Base-by-base conservation (phyloP, 176 grass and related monocot genomes). In the Aegilops tauschii region DNA sequence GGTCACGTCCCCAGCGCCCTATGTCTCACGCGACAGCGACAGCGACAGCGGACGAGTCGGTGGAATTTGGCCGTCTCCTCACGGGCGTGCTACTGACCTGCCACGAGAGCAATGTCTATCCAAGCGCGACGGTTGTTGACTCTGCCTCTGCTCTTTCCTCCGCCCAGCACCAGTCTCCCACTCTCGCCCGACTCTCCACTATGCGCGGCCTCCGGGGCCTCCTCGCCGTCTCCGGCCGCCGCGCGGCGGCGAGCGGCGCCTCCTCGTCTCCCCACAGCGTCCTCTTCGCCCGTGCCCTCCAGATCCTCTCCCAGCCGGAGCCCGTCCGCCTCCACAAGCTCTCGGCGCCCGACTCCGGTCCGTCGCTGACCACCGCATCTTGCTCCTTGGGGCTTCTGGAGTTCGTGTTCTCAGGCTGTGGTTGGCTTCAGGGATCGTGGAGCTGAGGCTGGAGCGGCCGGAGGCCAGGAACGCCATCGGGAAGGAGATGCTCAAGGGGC, bases 391-490 rank as follows among this genome's bases (percentile, higher is more conserved):
- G 3, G 56, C 8, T 59, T 59, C 18, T 59, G 56, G 56, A 59
- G 2, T 8, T 3, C 3, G 56, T 59, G 18, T 59, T 59, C n/a
- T 45, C 6, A 6, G 62, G 23, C 13, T 58, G 18, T 31, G n/a
- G 32, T 32, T 77, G 49, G 66, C 2, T 23, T 5, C 87, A 98
- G 97, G 97, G 59, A 94, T 98, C 65, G 23, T 98, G 65, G 94
- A 96, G 80, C 71, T 98, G 80, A 93, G n/a, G 76, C 73, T 98
- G 72, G 92, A 96, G 61, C 65, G 94, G 50, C 88, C 92, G 12
- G 97, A 98, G 92, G 80, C 94, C 16, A 98, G 90, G 83, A 98
- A 98, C 84, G 92, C 97, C 62, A 91, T 96, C 42, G 93, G 94
- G 63, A 96, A 96, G 88, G 97, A 94, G 73, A 91, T 98, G 94